phyloP scores from a whole-genome alignment of 2,329 filamentous ascomycete species.

The Aspergillus sp. region DNA sequence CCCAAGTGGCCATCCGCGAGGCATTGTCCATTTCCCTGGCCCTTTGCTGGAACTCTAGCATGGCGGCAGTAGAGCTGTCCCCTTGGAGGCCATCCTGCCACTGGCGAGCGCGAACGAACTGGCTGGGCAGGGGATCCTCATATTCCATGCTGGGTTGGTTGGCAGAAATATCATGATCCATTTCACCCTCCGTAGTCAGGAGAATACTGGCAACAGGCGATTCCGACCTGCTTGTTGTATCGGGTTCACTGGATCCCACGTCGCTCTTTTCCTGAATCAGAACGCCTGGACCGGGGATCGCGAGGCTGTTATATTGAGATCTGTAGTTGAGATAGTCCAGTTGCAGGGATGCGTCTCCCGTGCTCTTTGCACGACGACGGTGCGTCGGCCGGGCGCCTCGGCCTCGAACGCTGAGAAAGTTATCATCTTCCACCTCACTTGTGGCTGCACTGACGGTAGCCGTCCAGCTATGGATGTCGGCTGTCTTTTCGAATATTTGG shows the following conservation, averaged over 20 bases:
- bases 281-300: slow-evolving; percentile 47
- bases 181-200: slow-evolving; percentile 14
- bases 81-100: slow-evolving; percentile 45
- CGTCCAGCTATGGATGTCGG: slow-evolving; percentile 50
- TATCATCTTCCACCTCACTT: slow-evolving; percentile 32
- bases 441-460: slow-evolving; percentile 43
- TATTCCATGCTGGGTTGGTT: slow-evolving; percentile 20
- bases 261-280: slow-evolving; percentile 40
- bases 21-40: slow-evolving; percentile 48
- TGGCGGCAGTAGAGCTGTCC: slow-evolving; percentile 49
- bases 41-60: slow-evolving; percentile 44
- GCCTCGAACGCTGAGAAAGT: slow-evolving; percentile 10
- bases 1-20: slow-evolving; percentile 51
- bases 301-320: slow-evolving; percentile 24
- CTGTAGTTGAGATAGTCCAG: slow-evolving; percentile 30
- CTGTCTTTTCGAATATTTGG: slow-evolving; percentile 45
- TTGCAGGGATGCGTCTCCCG: slow-evolving; percentile 26
- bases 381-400: slow-evolving; percentile 15
- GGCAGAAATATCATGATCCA: slow-evolving; percentile 9
- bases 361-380: slow-evolving; percentile 43
- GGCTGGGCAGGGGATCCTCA: slow-evolving; percentile 27
- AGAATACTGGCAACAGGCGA: slow-evolving; percentile 20
- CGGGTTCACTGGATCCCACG: slow-evolving; percentile 22
- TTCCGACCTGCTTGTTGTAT: slow-evolving; percentile 19
- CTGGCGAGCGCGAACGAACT: slow-evolving; percentile 36